Percentiles rank a stretch among this genome's conserved stretches.
Conservation (phyloP, 352 stramenopile genomes). For the Paralagenidium karlingii region DNA sequence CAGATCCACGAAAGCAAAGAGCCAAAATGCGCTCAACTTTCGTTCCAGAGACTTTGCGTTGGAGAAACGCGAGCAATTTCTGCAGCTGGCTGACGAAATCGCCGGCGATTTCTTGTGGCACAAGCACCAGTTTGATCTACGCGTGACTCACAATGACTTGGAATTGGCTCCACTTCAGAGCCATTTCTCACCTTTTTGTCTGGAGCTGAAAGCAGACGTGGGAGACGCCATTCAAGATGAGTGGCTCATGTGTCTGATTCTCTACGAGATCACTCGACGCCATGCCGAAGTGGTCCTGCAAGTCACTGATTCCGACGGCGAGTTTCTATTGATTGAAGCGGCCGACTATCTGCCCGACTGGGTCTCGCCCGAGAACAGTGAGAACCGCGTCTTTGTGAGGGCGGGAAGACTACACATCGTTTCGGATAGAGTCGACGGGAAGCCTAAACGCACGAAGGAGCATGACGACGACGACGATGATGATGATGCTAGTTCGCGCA, state of each 20-base stretch:
- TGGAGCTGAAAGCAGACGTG: conserved; percentile 17
- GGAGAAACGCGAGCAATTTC: no score
- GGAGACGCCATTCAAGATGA: conserved; percentile 60
- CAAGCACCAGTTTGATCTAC: conserved; percentile 31
- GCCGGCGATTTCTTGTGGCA: conserved; percentile 41
- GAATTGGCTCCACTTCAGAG: not conserved
- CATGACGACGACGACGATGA: conserved; percentile 2
- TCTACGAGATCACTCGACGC: conserved; percentile 25
- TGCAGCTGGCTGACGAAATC: no score
- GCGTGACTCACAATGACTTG: not conserved
- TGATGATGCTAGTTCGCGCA: not conserved
- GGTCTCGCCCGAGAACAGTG: conserved; percentile 42
- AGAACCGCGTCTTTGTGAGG: conserved; percentile 29
- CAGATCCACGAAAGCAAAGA: no score
- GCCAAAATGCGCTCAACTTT: no score
- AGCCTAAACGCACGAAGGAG: conserved; percentile 2
- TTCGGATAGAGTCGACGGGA: conserved; percentile 2
- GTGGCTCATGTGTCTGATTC: conserved; percentile 37
- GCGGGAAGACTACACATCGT: conserved; percentile 31
- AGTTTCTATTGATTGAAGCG: conserved; percentile 70
- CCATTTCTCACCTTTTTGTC: not conserved
- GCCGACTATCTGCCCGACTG: conserved; percentile 53
- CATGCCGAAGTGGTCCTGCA: conserved; percentile 20
- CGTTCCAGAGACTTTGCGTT: no score
- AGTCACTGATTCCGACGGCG: conserved; percentile 37